Evolutionary conservation across 2,329 filamentous ascomycete species (phyloP).

Genomic region (Alternaria dauci): DNA sequence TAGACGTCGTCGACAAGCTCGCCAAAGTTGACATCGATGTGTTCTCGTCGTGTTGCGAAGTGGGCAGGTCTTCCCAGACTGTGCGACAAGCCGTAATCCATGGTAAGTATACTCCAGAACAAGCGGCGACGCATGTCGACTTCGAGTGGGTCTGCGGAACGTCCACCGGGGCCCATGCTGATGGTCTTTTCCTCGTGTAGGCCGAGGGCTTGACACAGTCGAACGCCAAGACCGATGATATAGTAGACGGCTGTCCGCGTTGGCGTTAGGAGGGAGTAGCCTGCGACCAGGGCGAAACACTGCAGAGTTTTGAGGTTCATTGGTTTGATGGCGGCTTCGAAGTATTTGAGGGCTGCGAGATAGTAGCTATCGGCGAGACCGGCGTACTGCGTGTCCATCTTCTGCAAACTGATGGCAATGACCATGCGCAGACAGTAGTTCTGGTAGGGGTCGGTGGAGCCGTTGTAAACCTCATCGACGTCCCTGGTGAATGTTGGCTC

Average conservation of each 20-base stretch:
- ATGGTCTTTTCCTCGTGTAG: slow-evolving; percentile 91
- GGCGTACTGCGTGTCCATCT: slow-evolving; percentile 87
- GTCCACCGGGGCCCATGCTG: slow-evolving; percentile 66
- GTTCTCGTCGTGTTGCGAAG: slow-evolving; percentile 81
- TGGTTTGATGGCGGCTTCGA: slow-evolving; percentile 83
- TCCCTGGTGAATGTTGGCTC: slow-evolving; percentile 80
- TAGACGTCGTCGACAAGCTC: slow-evolving; percentile 81
- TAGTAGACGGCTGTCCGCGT: slow-evolving; percentile 94
- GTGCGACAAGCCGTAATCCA: slow-evolving; percentile 89
- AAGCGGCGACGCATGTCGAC: slow-evolving; percentile 89
- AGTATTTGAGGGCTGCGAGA: slow-evolving; percentile 82
- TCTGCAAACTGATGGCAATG: slow-evolving; percentile 93
- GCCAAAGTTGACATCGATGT: slow-evolving; percentile 87
- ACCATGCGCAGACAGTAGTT: slow-evolving; percentile 92
- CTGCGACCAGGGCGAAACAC: slow-evolving; percentile 84
- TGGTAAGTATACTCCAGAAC: slow-evolving; percentile 85
- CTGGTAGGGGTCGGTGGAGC: slow-evolving; percentile 78
- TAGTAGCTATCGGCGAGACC: slow-evolving; percentile 96
- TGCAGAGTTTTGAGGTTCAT: slow-evolving; percentile 92
- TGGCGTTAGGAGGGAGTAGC: slow-evolving; percentile 91
- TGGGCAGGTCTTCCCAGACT: slow-evolving; percentile 86
- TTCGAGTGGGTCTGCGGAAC: slow-evolving; percentile 72
- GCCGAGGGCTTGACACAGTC: slow-evolving; percentile 88
- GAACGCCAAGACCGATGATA: slow-evolving; percentile 85
- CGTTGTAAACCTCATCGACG: slow-evolving; percentile 80